Conservation (phyloP, 1,284 basidiomycete species). For the Leucocoprinus gongylophorus region DNA sequence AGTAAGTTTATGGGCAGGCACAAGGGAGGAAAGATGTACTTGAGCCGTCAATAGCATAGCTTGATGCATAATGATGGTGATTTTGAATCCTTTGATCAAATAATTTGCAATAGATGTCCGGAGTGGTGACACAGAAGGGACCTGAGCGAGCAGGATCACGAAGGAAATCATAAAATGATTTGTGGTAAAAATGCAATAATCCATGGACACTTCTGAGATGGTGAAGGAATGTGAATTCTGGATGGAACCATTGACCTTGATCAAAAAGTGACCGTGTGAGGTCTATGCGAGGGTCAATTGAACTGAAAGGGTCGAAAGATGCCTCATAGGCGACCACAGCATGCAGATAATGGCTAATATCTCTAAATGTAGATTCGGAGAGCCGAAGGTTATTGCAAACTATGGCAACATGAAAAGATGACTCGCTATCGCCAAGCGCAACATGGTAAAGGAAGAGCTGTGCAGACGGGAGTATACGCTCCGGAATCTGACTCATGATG, state of each 20-base stretch:
- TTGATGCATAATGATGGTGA: not conserved
- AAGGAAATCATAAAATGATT: conserved; percentile 6
- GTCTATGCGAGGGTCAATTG: not conserved
- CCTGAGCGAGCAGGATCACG: not conserved
- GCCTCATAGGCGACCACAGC: not conserved
- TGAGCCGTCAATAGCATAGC: not conserved
- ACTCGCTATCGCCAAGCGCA: too few species aligned
- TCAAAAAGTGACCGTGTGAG: not conserved
- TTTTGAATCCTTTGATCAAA: not conserved
- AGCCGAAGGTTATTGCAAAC: not conserved
- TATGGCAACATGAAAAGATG: not conserved
- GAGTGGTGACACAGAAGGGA: not conserved
- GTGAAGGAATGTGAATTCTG: not conserved
- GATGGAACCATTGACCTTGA: too few species aligned
- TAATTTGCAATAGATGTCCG: not conserved
- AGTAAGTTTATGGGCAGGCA: too few species aligned
- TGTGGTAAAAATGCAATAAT: not conserved
- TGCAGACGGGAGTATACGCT: not conserved
- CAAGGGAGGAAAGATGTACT: not conserved
- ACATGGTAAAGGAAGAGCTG: not conserved
- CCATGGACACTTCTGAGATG: not conserved
- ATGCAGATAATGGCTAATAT: not conserved
- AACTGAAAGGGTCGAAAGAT: not conserved
- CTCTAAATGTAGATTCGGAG: not conserved
- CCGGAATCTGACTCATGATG: not conserved